Evolutionary conservation across 169 alveolate species (phyloP), one percentile per base, ranked within the genome.

Genomic region (Cryptosporidium sp.): DNA sequence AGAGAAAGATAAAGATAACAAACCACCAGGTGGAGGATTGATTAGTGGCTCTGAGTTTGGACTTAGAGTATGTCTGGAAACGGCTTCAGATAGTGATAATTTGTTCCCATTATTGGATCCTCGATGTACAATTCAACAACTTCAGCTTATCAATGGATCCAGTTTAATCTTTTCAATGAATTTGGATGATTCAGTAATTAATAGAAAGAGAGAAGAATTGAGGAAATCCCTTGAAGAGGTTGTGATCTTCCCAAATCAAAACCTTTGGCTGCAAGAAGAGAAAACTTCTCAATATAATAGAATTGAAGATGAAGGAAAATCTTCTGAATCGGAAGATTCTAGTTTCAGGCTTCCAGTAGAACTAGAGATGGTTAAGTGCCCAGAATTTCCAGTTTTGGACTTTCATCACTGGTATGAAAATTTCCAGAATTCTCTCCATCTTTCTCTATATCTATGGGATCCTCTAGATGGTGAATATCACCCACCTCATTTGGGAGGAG

Each of bases 391-490:
- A 7, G 75, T 67, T 23, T 23, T 80, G 0, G 89, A 80, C n/a
- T 80, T 80, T 37, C 67, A 67, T 33, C 75, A 80, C 35, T 80
- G 89, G 89, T 80, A 62, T 80, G 89, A 80, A 44, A 80, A 80
- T 45, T 48, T 35, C 23, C 67, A 37, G 52, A 80, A 80, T 29
- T 60, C 52, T 23, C 69, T 62, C 21, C 21, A 33, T 21, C 48
- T 80, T 21, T 80, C 70, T 5, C 21, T 80, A 18, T 62, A 80
- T 31, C 5, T 80, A 16, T 80, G 89, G 89, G 75, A 80, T 18
- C 89, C 89, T n/a, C 68, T 80, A 18, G 68, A 80, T 29, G 73
- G 73, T 1, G 73, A 60, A 18, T 73, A 37, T 42, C 37, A 18
- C 14, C 53, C 53, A 4, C n/a, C 29, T 44, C n/a, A 48, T 3